phyloP scores from a whole-genome alignment of 257 asterid genomes.

The Solanum peruvianum region DNA sequence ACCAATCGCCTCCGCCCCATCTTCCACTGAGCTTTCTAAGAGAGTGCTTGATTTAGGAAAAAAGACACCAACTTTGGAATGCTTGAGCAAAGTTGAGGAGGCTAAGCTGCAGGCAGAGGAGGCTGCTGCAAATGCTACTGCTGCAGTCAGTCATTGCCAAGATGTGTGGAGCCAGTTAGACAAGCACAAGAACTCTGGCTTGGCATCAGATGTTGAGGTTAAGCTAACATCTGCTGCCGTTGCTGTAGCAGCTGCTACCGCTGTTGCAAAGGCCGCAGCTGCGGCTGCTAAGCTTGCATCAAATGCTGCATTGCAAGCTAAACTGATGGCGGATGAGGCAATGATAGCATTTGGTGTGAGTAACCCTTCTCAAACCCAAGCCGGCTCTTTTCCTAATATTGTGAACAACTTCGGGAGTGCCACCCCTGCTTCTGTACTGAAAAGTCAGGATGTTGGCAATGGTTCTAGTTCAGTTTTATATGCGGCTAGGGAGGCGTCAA shows the following conservation, averaged over 20 bases:
- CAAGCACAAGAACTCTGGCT: slow-evolving; percentile 46
- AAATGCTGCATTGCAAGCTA: slow-evolving; percentile 72
- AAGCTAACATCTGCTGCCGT: slow-evolving; percentile 84
- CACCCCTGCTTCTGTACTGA: slow-evolving; percentile 50
- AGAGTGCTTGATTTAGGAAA: slow-evolving; percentile 35
- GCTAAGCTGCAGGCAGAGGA: slow-evolving; percentile 81
- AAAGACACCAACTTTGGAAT: slow-evolving; percentile 27
- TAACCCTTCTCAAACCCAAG: slow-evolving; percentile 7
- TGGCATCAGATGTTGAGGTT: slow-evolving; percentile 53
- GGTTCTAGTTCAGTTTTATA: slow-evolving; percentile 47
- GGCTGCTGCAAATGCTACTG: slow-evolving; percentile 73
- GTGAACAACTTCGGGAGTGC: slow-evolving; percentile 28
- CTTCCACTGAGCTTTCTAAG: slow-evolving; percentile 30
- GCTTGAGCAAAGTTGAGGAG: slow-evolving; percentile 53
- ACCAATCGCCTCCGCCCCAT: slow-evolving; percentile 20
- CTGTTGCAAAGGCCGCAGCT: slow-evolving; percentile 98
- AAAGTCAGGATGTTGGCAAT: slow-evolving; percentile 33
- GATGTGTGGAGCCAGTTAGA: slow-evolving; percentile 65
- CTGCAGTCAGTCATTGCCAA: slow-evolving; percentile 71
- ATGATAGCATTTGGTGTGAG: slow-evolving; percentile 21
- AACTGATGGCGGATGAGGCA: slow-evolving; percentile 84
- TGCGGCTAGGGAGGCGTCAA: slow-evolving; percentile 93
- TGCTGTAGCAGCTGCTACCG: slow-evolving; percentile 86
- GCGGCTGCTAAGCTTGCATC: slow-evolving; percentile 95
- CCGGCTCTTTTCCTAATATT: slow-evolving; percentile 14